A percentile compares a stretch with the other conserved stretches of the same genome.
phyloP scores from a whole-genome alignment of 768 basidiomycete species.

The Fistulinella prunicolor region DNA sequence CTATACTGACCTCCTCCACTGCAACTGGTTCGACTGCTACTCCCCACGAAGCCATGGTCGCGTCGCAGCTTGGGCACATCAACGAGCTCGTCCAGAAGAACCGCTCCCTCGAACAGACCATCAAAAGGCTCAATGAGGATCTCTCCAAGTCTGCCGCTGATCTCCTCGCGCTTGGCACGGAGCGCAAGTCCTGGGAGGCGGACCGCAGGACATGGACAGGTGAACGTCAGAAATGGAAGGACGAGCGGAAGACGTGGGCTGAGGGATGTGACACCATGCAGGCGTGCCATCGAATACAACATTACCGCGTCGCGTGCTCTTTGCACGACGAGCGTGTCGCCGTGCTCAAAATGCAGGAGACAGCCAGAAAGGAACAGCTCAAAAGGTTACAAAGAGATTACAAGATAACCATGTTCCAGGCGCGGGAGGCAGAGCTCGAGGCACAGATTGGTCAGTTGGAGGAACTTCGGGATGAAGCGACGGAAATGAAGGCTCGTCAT shows the following conservation, averaged over 20 bases:
- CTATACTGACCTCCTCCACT: conserved; percentile 26
- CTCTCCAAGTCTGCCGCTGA: conserved; percentile 34
- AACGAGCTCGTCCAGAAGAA: conserved; percentile 70
- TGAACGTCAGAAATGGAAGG: conserved; percentile 42
- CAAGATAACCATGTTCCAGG: conserved; percentile 65
- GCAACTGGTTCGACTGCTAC: conserved; percentile 30
- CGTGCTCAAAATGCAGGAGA: conserved; percentile 54
- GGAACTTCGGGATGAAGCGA: conserved; percentile 38
- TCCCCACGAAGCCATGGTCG: conserved; percentile 48
- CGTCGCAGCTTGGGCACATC: conserved; percentile 65
- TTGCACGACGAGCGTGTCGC: conserved; percentile 52
- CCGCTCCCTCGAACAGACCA: conserved; percentile 59
- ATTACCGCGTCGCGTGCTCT: conserved; percentile 51
- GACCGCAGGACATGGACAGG: conserved; percentile 25
- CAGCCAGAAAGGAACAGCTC: conserved; percentile 54
- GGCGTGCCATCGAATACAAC: conserved; percentile 61
- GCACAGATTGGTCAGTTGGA: conserved; percentile 50
- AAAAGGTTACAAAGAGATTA: conserved; percentile 61
- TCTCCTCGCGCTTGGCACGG: conserved; percentile 36
- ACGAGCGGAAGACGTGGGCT: conserved; percentile 56
- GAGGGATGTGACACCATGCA: conserved; percentile 63
- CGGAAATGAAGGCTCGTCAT: conserved; percentile 14
- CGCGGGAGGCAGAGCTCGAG: conserved; percentile 59
- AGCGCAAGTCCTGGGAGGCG: conserved; percentile 34
- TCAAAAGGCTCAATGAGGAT: conserved; percentile 52